A percentile compares a stretch with the other conserved stretches of the same genome.
Evolutionary conservation across 306 rosid species (phyloP).

Genomic region (Begonia loranthoides): DNA sequence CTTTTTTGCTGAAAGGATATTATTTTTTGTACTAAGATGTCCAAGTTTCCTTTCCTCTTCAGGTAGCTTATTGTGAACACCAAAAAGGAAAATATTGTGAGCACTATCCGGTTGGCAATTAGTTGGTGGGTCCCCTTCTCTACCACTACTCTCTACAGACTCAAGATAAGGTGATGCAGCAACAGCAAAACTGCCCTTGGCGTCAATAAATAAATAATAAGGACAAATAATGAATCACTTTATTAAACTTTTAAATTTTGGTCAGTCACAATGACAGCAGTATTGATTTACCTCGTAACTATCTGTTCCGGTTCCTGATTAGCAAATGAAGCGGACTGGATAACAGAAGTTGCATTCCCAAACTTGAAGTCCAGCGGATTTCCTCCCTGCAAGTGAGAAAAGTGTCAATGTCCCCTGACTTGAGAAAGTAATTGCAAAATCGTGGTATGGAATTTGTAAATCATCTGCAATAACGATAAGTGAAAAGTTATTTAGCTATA

Average conservation of each 20-base stretch:
- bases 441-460: no score
- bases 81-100: slow-evolving; percentile 82
- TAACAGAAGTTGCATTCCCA: slow-evolving; percentile 80
- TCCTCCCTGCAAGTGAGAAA: slow-evolving; percentile 58
- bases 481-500: no score
- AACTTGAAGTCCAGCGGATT: slow-evolving; percentile 84
- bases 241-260: no score
- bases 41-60: slow-evolving; percentile 49
- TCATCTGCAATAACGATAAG: no score
- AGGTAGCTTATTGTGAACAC: slow-evolving; percentile 53
- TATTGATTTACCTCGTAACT: slow-evolving; percentile 55
- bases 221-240: slow-evolving; percentile 4
- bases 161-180: slow-evolving; percentile 96
- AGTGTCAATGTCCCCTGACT: no score
- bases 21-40: slow-evolving; percentile 45
- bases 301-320: slow-evolving; percentile 87
- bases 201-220: slow-evolving; percentile 46
- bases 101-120: slow-evolving; percentile 82
- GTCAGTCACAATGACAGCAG: no score
- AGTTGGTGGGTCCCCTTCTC: slow-evolving; percentile 60
- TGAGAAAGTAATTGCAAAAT: no score
- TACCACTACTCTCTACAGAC: slow-evolving; percentile 91
- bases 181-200: slow-evolving; percentile 90
- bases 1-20: slow-evolving; percentile 58
- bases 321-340: slow-evolving; percentile 90